These are phyloP conservation scores for Hemisphaericaspora subhashii DNA, from an alignment of 1,139 yeast genomes.

Conservation along the genomic window DNA sequence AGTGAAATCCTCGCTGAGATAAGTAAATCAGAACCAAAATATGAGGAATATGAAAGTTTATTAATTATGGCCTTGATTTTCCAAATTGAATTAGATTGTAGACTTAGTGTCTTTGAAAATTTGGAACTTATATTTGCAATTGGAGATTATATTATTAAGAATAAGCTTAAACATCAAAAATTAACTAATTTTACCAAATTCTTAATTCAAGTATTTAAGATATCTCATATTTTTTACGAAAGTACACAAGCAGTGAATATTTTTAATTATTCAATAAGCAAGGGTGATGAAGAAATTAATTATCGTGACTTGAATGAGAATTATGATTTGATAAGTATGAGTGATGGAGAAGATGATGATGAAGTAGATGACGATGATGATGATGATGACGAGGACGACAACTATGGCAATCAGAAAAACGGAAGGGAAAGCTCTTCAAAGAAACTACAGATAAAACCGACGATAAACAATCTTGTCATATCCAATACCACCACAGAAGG, in stretches of 20 bases:
- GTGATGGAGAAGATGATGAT: conserved; percentile 17
- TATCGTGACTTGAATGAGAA: conserved; percentile 38
- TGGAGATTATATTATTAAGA: conserved; percentile 36
- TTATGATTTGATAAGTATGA: conserved; percentile 29
- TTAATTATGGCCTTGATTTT: conserved; percentile 33
- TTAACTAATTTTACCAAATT: conserved; percentile 21
- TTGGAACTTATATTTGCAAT: conserved; percentile 44
- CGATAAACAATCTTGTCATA: conserved; percentile 19
- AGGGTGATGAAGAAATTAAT: conserved; percentile 27
- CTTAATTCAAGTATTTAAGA: conserved; percentile 28
- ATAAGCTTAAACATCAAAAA: conserved; percentile 18
- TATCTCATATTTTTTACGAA: conserved; percentile 33
- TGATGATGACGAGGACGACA: conserved; percentile 20
- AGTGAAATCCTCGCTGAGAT: conserved; percentile 13
- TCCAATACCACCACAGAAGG: conserved; percentile 9
- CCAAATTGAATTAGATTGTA: conserved; percentile 39
- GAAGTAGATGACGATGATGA: conserved; percentile 16
- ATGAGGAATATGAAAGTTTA: conserved; percentile 24
- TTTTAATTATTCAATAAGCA: conserved; percentile 40
- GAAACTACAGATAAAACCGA: conserved; percentile 18
- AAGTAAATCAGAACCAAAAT: conserved; percentile 5
- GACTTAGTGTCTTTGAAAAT: conserved; percentile 44
- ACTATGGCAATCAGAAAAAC: conserved; percentile 13
- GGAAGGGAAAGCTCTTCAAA: conserved; percentile 1
- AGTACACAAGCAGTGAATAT: conserved; percentile 42